A percentile compares a stretch with the other conserved stretches of the same genome.
Evolutionary conservation across 192 early-diverging fungal species (phyloP).

Genomic region (Diversispora epigaea): DNA sequence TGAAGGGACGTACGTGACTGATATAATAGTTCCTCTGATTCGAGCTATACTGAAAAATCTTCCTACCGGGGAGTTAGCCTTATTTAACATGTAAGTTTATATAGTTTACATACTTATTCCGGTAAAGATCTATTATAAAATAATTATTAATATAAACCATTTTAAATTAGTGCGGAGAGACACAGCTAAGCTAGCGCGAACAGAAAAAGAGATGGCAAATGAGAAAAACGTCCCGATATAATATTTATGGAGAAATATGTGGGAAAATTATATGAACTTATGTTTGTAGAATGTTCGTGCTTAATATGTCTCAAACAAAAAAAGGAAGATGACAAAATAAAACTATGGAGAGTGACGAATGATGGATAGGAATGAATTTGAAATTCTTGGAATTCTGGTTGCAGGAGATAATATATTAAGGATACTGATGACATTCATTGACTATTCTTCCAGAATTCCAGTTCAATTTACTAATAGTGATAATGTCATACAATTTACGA

Average conservation of each 20-base stretch:
- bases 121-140: neutral
- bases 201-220: neutral
- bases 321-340: neutral
- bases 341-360: neutral
- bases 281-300: constrained; percentile 9
- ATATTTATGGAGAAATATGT: neutral
- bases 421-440: no score
- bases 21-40: neutral
- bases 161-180: constrained; percentile 6
- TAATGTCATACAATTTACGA: no score
- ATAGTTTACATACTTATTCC: neutral
- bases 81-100: constrained; percentile 1
- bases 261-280: constrained; percentile 14
- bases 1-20: constrained; percentile 19
- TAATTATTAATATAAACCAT: neutral
- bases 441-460: no score
- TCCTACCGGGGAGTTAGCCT: neutral
- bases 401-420: neutral
- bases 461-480: no score
- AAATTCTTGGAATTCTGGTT: constrained; percentile 24
- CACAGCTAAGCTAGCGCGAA: constrained; percentile 15
- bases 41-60: neutral
- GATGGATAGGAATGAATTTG: neutral
- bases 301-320: neutral
- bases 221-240: constrained; percentile 3